Base-by-base conservation (phyloP, 2,329 filamentous ascomycete genomes). In the Aspergillus sp. region DNA sequence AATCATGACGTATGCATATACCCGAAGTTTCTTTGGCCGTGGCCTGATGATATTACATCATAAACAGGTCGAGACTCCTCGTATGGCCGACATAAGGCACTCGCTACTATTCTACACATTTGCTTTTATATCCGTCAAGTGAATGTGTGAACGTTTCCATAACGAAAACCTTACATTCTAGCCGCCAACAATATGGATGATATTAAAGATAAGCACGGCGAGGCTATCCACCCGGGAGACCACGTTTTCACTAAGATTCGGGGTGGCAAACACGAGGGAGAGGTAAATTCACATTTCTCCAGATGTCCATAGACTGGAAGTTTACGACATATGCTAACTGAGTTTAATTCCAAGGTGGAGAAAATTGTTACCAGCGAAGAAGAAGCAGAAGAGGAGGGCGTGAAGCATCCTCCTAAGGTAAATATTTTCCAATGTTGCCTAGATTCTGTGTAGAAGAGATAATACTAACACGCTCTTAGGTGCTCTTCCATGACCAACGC, bases 181-280 rank as follows among this genome's bases (percentile, higher is more conserved):
- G 6, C 31, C 12, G 31, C 77, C 16, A 24, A 24, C 31, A 49
- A 11, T 2, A 54, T 58, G 51, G 56, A 51, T 11, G 51, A 58
- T 4, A 54, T 58, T 3, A 58, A 58, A 52, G 56, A 51, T 20
- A 56, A 56, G 32, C 45, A 58, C 11, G 52, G 52, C 4, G 29
- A 58, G 1, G 7, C 5, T 6, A 58, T 55, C n/a, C 29, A 49
- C 36, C 46, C 14, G 4, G 56, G 56, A 24, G 56, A 55, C 20
- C 51, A 58, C 16, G 56, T 58, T 6, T 55, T 50, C 6, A 55
- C 56, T 14, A 49, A 39, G 11, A 54, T 58, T 9, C 56, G 56
- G 3, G 56, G 56, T 18, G 56, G 56, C 2, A 29, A 26, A 32
- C 29, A 58, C 11, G 26, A 56, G 51, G 54, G 55, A 22, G 49